A percentile compares a stretch with the other conserved stretches of the same genome.
Evolutionary conservation across 2,329 filamentous ascomycete genomes (phyloP).

Genomic region (Hirsutella minnesotensis): DNA sequence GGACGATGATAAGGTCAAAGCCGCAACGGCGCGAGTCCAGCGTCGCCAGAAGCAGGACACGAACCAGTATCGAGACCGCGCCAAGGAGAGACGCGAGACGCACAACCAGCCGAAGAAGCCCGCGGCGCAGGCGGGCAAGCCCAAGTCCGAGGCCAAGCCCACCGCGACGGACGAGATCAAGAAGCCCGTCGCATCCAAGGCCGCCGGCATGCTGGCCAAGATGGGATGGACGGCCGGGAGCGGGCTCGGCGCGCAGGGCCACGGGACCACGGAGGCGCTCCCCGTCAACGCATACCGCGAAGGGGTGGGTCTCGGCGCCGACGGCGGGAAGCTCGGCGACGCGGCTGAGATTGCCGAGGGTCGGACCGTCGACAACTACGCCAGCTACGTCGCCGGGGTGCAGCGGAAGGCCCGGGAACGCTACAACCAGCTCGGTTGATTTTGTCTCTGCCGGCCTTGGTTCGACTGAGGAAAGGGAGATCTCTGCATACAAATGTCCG

Average conservation of each 20-base stretch:
- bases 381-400: slow-evolving; percentile 51
- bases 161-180: slow-evolving; percentile 10
- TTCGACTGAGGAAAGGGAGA: background rate
- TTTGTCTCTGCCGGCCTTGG: background rate
- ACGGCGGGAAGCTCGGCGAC: slow-evolving; percentile 58
- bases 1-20: slow-evolving; percentile 29
- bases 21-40: slow-evolving; percentile 18
- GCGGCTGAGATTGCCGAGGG: slow-evolving; percentile 51
- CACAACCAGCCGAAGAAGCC: slow-evolving; percentile 50
- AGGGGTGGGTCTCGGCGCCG: slow-evolving; percentile 58
- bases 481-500: background rate
- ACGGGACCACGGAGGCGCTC: slow-evolving; percentile 52
- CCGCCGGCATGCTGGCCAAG: slow-evolving; percentile 56
- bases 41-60: slow-evolving; percentile 18
- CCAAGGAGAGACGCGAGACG: slow-evolving; percentile 51
- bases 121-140: slow-evolving; percentile 19
- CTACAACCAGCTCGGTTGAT: slow-evolving; percentile 40
- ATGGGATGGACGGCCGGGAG: slow-evolving; percentile 59
- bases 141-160: slow-evolving; percentile 18
- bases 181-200: slow-evolving; percentile 36
- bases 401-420: slow-evolving; percentile 56
- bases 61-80: slow-evolving; percentile 50
- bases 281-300: slow-evolving; percentile 53
- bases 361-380: slow-evolving; percentile 47
- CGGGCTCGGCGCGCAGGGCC: slow-evolving; percentile 51